phyloP scores from a whole-genome alignment of 805 yeast genomes.

The Hermanozyma aechmeae region DNA sequence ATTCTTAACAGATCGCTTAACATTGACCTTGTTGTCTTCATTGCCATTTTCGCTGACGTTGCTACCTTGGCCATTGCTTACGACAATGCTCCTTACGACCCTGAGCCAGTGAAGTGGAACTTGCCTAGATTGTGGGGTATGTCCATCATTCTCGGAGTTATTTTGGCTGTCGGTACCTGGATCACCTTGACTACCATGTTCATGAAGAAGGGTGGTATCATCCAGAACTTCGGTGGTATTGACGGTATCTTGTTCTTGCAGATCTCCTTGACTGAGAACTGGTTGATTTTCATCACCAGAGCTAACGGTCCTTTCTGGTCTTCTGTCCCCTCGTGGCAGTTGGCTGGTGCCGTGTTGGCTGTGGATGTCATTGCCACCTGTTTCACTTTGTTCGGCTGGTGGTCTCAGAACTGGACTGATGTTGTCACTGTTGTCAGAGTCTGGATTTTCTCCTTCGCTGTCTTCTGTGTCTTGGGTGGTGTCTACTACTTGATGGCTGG shows the following conservation, averaged over 20 bases:
- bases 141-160: constrained; percentile 78
- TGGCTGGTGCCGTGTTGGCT: constrained; percentile 83
- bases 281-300: constrained; percentile 95
- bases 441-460: constrained; percentile 95
- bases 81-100: constrained; percentile 94
- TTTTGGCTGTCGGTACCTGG: constrained; percentile 91
- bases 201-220: constrained; percentile 83
- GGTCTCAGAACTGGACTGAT: constrained; percentile 97
- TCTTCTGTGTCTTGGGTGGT: constrained; percentile 94
- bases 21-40: constrained; percentile 89
- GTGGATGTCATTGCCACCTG: constrained; percentile 89
- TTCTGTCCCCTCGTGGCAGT: constrained; percentile 92
- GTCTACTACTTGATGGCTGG: constrained; percentile 88
- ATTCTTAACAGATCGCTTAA: constrained; percentile 78
- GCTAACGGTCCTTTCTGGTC: constrained; percentile 99
- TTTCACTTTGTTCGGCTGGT: constrained; percentile 94
- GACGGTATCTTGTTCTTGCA: constrained; percentile 92
- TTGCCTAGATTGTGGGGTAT: constrained; percentile 95
- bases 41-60: constrained; percentile 96
- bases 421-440: constrained; percentile 89
- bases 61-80: constrained; percentile 96
- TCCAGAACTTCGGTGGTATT: constrained; percentile 90
- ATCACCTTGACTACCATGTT: constrained; percentile 91
- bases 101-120: constrained; percentile 93
- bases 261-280: constrained; percentile 91